These are phyloP conservation scores for Hordeum vulgare DNA, from an alignment of 176 grass and related monocot species.

Conservation along the genomic window DNA sequence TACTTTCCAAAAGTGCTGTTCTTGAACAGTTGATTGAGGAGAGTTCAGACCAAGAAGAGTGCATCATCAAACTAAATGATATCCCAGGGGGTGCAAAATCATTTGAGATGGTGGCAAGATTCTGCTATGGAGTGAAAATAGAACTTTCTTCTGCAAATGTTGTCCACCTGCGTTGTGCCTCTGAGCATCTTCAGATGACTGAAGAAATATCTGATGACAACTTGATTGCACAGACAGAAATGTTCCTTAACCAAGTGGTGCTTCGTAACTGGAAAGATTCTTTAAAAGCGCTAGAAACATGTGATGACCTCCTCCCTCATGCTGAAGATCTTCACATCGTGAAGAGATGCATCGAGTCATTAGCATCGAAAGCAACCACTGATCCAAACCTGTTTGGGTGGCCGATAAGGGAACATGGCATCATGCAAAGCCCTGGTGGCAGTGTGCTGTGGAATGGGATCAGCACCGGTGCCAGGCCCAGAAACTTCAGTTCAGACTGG, in stretches of 20 bases:
- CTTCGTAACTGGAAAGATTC: conserved; percentile 86
- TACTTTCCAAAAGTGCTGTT: conserved; percentile 70
- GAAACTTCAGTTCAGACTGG: conserved; percentile 87
- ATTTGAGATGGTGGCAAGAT: conserved; percentile 85
- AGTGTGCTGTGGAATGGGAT: conserved; percentile 91
- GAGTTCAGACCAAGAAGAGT: conserved; percentile 48
- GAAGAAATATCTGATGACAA: conserved; percentile 75
- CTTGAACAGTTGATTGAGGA: conserved; percentile 61
- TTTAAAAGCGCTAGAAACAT: conserved; percentile 59
- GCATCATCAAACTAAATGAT: conserved; percentile 47
- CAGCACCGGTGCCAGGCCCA: conserved; percentile 72
- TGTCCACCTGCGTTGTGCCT: conserved; percentile 62
- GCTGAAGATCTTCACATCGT: conserved; percentile 77
- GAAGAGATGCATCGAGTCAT: conserved; percentile 83
- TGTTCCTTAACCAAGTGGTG: conserved; percentile 72
- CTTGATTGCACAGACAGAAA: conserved; percentile 72
- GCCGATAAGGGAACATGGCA: conserved; percentile 65
- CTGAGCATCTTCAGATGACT: conserved; percentile 80
- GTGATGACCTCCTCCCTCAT: conserved; percentile 64
- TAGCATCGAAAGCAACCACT: conserved; percentile 67
- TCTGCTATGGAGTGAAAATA: conserved; percentile 87
- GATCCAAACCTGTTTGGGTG: conserved; percentile 83
- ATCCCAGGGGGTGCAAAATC: conserved; percentile 70
- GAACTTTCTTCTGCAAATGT: conserved; percentile 76
- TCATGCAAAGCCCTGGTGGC: conserved; percentile 81